phyloP scores from a whole-genome alignment of 2,329 filamentous ascomycete genomes.

The Periconia digitata region DNA sequence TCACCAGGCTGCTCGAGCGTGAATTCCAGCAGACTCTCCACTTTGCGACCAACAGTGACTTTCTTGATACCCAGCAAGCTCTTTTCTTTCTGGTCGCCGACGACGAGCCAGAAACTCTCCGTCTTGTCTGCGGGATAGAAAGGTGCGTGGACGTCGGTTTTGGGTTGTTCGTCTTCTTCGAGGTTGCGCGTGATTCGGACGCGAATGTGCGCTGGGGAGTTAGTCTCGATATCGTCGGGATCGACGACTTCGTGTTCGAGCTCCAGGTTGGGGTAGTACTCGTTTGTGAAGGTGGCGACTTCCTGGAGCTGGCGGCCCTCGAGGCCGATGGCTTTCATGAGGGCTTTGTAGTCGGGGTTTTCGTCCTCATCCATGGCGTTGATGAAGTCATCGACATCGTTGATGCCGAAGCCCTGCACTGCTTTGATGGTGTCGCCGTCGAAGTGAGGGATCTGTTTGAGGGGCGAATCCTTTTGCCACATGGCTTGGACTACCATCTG shows the following conservation, averaged over 20 bases:
- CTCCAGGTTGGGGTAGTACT: slow-evolving; percentile 93
- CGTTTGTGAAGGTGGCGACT: slow-evolving; percentile 93
- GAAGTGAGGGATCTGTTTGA: slow-evolving; percentile 98
- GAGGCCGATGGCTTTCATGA: slow-evolving; percentile 78
- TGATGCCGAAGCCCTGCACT: slow-evolving; percentile 78
- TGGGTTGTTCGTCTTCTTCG: slow-evolving; percentile 69
- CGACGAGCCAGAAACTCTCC: slow-evolving; percentile 98
- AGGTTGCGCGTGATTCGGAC: slow-evolving; percentile 84
- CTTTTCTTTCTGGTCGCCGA: slow-evolving; percentile 88
- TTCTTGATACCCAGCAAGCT: slow-evolving; percentile 91
- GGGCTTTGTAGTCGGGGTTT: slow-evolving; percentile 75
- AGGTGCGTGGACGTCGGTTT: slow-evolving; percentile 86
- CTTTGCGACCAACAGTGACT: slow-evolving; percentile 77
- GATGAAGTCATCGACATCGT: slow-evolving; percentile 97
- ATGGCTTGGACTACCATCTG: slow-evolving; percentile 99
- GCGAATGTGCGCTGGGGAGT: slow-evolving; percentile 78
- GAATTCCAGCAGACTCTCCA: slow-evolving; percentile 83
- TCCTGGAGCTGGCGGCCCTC: slow-evolving; percentile 80
- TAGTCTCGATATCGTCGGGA: slow-evolving; percentile 75
- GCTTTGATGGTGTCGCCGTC: slow-evolving; percentile 78
- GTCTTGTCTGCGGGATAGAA: slow-evolving; percentile 92
- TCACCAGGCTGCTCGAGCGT: slow-evolving; percentile 81
- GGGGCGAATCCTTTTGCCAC: slow-evolving; percentile 96
- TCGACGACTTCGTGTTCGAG: slow-evolving; percentile 87
- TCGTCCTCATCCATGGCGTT: slow-evolving; percentile 97